Evolutionary conservation across 345 rosid species (phyloP), one percentile per base, ranked within the genome.

Genomic region (Salix arbutifolia): DNA sequence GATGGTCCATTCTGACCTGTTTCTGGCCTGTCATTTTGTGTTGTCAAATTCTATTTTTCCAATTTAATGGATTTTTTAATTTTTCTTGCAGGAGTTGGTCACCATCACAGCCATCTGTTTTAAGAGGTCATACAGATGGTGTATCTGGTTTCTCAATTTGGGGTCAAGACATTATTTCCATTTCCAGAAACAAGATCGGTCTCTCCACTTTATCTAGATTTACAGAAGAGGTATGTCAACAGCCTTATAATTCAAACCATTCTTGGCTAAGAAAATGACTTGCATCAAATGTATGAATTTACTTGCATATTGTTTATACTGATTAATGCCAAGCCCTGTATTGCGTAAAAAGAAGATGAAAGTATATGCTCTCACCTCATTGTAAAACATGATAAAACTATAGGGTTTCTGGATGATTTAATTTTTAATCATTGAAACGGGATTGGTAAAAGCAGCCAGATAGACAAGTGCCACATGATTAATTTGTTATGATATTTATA

Each of bases 161-260:
- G 96, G 94, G 98, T 52, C 89, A 91, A 77, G 98, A 94, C 74
- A 81, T 92, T 65, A 86, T 94, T 83, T 94, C 98, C 11, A 92
- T 90, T 78, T 90, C 98, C 50, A 91, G 84, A 83, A 92, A 91
- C 70, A 94, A 90, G 87, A 90, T 94, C 31, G 96, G 94, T 73
- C 87, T 94, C 81, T 91, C 90, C 60, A 88, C 97, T 28, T 81
- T 91, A 75, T 85, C 92, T 21, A 87, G 78, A 79, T 82, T 86
- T 25, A 67, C 84, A 4, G 88, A 88, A 60, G 97, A 90, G 84
- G 98, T 92, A 91, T 17, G 82, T 80, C 64, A 75, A 26, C 21
- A 60, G 46, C 23, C 16, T 25, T 73, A 19, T 77, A 37, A 44
- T 71, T 71, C 30, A 10, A 56, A 21, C n/a, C 16, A 11, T 65